Percentiles rank a stretch among this genome's conserved stretches.
Conservation (phyloP, 2,329 filamentous ascomycete genomes). For the Lachnellula suecica region DNA sequence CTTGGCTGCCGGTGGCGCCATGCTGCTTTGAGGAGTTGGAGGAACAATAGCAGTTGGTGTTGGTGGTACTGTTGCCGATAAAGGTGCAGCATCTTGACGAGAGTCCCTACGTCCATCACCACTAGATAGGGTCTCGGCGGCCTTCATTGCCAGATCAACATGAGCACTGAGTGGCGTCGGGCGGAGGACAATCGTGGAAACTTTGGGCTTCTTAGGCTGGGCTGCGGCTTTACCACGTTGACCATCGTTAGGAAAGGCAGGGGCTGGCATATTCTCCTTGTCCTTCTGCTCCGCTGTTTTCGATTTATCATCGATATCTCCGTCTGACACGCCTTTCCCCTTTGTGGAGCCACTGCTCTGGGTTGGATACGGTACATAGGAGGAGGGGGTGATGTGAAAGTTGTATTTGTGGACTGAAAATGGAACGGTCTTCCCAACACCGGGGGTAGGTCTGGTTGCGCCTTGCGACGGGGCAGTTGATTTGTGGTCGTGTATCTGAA, state of each 20-base stretch:
- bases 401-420: conserved; percentile 94
- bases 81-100: conserved; percentile 39
- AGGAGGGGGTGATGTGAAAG: conserved; percentile 84
- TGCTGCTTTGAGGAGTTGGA: conserved; percentile 57
- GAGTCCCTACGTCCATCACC: conserved; percentile 47
- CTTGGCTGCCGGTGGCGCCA: conserved; percentile 57
- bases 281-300: conserved; percentile 43
- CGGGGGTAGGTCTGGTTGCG: conserved; percentile 50
- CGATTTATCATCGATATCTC: conserved; percentile 30
- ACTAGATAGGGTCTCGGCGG: conserved; percentile 59
- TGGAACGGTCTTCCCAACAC: conserved; percentile 61
- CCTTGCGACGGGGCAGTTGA: conserved; percentile 62
- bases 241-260: conserved; percentile 45
- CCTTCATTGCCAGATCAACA: conserved; percentile 74
- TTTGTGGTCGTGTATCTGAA: conserved; percentile 89
- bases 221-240: conserved; percentile 41
- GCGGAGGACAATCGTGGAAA: conserved; percentile 79
- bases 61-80: conserved; percentile 48
- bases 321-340: conserved; percentile 29
- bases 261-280: conserved; percentile 59
- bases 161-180: conserved; percentile 77
- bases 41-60: conserved; percentile 66
- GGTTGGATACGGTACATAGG: conserved; percentile 75
- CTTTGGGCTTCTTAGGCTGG: conserved; percentile 55
- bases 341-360: conserved; percentile 35